A percentile compares a stretch with the other conserved stretches of the same genome.
Conservation (phyloP, 1,284 basidiomycete genomes). For the Sporisorium scitamineum region DNA sequence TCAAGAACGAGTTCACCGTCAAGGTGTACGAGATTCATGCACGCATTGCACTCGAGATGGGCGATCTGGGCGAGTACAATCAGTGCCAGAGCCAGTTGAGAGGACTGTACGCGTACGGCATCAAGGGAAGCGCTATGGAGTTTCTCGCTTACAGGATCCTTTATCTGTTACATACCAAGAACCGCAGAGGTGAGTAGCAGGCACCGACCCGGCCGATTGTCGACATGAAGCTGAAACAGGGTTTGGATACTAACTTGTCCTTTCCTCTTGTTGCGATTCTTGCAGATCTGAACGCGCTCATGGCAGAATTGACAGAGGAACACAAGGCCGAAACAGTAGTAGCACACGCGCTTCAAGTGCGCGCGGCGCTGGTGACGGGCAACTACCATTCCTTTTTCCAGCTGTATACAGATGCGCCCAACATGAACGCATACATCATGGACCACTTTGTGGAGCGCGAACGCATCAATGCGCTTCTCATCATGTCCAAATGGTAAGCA, state of each 20-base stretch:
- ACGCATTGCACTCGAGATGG: conserved; percentile 94
- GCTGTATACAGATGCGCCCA: conserved; percentile 85
- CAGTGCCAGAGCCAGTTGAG: conserved; percentile 94
- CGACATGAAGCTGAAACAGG: no score
- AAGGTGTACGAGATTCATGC: conserved; percentile 98
- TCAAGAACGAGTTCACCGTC: conserved; percentile 98
- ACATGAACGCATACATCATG: conserved; percentile 99
- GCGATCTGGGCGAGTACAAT: conserved; percentile 98
- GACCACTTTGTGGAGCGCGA: conserved; percentile 97
- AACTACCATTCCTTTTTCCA: conserved; percentile 94
- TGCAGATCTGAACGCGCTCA: conserved; percentile 90
- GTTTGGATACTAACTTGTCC: background rate
- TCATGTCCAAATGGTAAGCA: conserved; percentile 75
- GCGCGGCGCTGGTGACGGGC: conserved; percentile 86
- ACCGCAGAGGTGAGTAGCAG: conserved; percentile 82
- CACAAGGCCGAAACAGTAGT: conserved; percentile 85
- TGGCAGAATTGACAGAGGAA: conserved; percentile 91
- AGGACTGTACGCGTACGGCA: conserved; percentile 89
- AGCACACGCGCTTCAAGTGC: conserved; percentile 87
- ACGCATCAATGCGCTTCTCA: conserved; percentile 84
- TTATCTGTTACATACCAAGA: conserved; percentile 92
- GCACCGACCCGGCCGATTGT: background rate
- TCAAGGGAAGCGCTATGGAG: conserved; percentile 90
- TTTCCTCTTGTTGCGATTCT: background rate
- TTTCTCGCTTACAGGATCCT: conserved; percentile 98